A percentile compares a stretch with the other conserved stretches of the same genome.
phyloP scores from a whole-genome alignment of 1,284 basidiomycete species.

The Vanrija sp. region DNA sequence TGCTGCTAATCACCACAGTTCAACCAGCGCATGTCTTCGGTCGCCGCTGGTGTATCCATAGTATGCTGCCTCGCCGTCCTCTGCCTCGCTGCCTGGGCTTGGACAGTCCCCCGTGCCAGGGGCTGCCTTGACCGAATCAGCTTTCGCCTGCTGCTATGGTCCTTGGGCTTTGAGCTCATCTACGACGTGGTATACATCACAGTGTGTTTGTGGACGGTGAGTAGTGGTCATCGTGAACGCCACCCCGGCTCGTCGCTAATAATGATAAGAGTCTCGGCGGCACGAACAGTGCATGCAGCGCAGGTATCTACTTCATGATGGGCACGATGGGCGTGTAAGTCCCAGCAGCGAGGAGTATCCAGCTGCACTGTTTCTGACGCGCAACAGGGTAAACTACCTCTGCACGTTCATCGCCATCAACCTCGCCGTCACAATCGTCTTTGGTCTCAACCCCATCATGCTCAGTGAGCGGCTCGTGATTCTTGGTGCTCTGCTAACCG shows the following conservation, averaged over 20 bases:
- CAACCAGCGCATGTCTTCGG: slow-evolving; percentile 15
- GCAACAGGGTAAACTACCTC: slow-evolving; percentile 33
- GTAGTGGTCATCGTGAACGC: neutral
- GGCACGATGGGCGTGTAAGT: slow-evolving; percentile 30
- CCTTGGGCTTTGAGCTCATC: slow-evolving; percentile 31
- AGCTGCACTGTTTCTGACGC: neutral
- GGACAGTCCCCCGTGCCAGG: slow-evolving; percentile 14
- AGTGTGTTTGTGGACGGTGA: slow-evolving; percentile 9
- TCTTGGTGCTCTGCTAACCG: neutral
- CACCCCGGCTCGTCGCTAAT: too few species aligned
- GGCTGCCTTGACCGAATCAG: slow-evolving; percentile 32
- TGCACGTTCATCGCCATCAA: slow-evolving; percentile 39
- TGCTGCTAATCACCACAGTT: slow-evolving; percentile 3
- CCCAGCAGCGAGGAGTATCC: neutral
- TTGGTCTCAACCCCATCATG: slow-evolving; percentile 32
- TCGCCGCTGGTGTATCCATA: slow-evolving; percentile 17
- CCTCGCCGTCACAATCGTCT: slow-evolving; percentile 31
- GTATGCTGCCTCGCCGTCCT: slow-evolving; percentile 13
- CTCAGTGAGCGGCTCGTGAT: slow-evolving; percentile 17
- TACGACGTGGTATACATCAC: slow-evolving; percentile 30
- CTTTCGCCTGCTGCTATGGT: slow-evolving; percentile 32
- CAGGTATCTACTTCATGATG: slow-evolving; percentile 32
- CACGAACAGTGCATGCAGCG: slow-evolving; percentile 15
- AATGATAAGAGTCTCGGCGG: too few species aligned
- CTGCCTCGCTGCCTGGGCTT: slow-evolving; percentile 13